Base-by-base conservation (phyloP, 495 filamentous ascomycete species). In the Tuber umbilicatum region DNA sequence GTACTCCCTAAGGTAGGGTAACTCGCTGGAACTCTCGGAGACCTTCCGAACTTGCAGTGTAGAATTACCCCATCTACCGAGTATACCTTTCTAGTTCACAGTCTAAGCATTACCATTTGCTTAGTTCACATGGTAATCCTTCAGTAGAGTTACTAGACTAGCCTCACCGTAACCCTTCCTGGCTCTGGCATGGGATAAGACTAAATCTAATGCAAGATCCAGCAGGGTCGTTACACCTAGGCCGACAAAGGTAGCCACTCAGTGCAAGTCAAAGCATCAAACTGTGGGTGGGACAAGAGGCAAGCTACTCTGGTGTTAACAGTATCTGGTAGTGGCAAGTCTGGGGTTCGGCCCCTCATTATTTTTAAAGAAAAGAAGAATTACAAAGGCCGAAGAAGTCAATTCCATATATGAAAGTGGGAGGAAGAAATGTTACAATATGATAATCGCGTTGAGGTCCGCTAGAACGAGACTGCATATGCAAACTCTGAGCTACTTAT, bases 261-360 rank as follows among this genome's bases (percentile, higher is more conserved):
- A 39, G 74, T 75, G 5, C 43, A 73, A 31, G 70, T 73, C 2
- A 75, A 75, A 40, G 68, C 21, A 31, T 69, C 43, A 41, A 5
- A n/a, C 17, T 68, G 70, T 41, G 39, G 70, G 47, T 75, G 74
- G 40, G 70, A 75, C 55, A 73, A 75, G 69, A 6, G 55, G 69
- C 74, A 75, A 70, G 70, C 55, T n/a, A 75, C 74, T 12, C 19
- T 75, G 19, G 40, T 75, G 38, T 37, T 75, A 0, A 27, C 21
- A 14, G 47, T 73, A n/a, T 76, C 73, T 40, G 71, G 70, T 3
- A 23, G 31, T 70, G 71, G 64, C 2, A 41, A 17, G 5, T 17
- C 69, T 7, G 16, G 3, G 27, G 42, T 76, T 3, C 72, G 73
- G 16, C 74, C 71, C 37, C 40, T 73, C n/a, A 70, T 70, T 41